Percentiles rank a stretch among this genome's conserved stretches.
These are phyloP conservation scores for Pyrenophora seminiperda DNA, from an alignment of 2,329 filamentous ascomycete genomes.

Conservation along the genomic window DNA sequence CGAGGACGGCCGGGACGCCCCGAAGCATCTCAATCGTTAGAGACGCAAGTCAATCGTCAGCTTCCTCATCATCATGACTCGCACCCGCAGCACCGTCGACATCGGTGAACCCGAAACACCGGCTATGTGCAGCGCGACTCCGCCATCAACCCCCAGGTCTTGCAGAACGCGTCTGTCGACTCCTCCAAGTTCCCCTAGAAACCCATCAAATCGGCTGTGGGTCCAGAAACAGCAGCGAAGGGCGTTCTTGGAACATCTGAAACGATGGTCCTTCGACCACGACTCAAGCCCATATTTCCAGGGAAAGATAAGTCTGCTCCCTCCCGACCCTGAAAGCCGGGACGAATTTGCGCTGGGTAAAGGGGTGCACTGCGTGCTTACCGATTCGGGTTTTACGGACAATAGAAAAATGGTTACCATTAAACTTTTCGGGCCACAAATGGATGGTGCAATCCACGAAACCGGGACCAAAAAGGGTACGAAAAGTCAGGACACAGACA, in stretches of 20 bases:
- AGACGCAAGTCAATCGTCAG: slow-evolving; percentile 1
- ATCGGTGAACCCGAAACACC: slow-evolving; percentile 9
- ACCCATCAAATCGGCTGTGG: slow-evolving; percentile 23
- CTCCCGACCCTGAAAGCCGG: slow-evolving; percentile 5
- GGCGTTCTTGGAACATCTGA: slow-evolving; percentile 30
- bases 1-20: not conserved
- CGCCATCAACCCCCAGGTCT: not conserved
- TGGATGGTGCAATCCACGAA: not conserved
- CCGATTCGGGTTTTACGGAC: slow-evolving; percentile 17
- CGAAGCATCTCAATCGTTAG: not conserved
- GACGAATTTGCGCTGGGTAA: slow-evolving; percentile 30
- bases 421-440: slow-evolving; percentile 33
- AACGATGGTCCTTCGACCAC: slow-evolving; percentile 34
- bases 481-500: slow-evolving; percentile 12
- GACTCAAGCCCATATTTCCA: slow-evolving; percentile 39
- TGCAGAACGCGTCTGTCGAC: slow-evolving; percentile 4
- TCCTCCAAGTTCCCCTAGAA: slow-evolving; percentile 16
- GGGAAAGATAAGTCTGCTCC: slow-evolving; percentile 32
- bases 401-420: slow-evolving; percentile 29
- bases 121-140: slow-evolving; percentile 3
- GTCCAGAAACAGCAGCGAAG: slow-evolving; percentile 26
- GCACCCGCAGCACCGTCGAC: slow-evolving; percentile 5
- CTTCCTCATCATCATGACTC: slow-evolving; percentile 14
- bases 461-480: not conserved
- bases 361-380: slow-evolving; percentile 36